A percentile compares a stretch with the other conserved stretches of the same genome.
These are phyloP conservation scores for Chlorella sp. DNA, from an alignment of 139 green algal species.

Conservation along the genomic window DNA sequence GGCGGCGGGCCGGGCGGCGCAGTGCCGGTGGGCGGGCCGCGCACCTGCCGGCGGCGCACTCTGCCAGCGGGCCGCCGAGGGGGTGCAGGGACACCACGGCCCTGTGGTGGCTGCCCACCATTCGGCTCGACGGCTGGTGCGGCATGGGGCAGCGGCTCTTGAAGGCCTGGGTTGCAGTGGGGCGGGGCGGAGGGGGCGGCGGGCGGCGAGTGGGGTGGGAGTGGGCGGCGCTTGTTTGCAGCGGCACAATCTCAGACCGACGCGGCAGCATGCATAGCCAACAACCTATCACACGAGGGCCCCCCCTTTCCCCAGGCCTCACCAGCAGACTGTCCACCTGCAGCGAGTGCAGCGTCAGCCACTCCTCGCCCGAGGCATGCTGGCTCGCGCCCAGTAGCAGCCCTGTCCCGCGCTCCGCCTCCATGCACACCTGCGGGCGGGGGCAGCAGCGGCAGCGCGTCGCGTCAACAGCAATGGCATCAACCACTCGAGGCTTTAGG, in stretches of 20 bases:
- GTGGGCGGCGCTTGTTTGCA: background rate
- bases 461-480: background rate
- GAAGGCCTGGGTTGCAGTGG: background rate
- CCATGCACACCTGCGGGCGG: too few species aligned
- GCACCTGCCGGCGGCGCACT: slow-evolving; percentile 38
- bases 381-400: slow-evolving; percentile 41
- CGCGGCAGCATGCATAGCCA: background rate
- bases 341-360: slow-evolving; percentile 50
- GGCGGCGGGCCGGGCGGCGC: too few species aligned
- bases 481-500: too few species aligned
- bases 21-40: slow-evolving; percentile 30
- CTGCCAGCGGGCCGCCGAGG: slow-evolving; percentile 50
- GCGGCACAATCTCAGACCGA: background rate
- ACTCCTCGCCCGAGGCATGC: slow-evolving; percentile 33
- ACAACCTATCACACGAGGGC: background rate
- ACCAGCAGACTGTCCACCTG: slow-evolving; percentile 32
- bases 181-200: background rate
- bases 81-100: slow-evolving; percentile 61
- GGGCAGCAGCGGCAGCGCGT: too few species aligned
- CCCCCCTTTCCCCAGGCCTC: slow-evolving; percentile 28
- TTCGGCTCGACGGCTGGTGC: background rate
- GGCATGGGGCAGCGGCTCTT: slow-evolving; percentile 22
- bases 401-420: slow-evolving; percentile 34
- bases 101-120: slow-evolving; percentile 5
- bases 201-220: background rate